These are phyloP conservation scores for Amanita pseudoporphyria DNA, from an alignment of 768 basidiomycete genomes.

Conservation along the genomic window DNA sequence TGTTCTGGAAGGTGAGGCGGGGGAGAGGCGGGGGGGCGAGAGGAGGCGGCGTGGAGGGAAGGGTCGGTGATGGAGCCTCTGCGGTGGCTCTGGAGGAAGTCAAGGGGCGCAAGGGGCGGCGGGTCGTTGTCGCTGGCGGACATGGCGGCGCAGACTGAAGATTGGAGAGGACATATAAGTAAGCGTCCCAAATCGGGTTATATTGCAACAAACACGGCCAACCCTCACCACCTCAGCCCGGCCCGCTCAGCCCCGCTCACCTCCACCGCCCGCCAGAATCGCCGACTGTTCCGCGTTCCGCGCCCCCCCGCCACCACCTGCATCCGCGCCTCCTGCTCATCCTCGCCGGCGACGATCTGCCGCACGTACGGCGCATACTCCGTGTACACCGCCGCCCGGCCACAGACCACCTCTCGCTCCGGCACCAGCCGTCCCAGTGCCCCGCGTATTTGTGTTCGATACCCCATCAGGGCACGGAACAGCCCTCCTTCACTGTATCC, in stretches of 20 bases:
- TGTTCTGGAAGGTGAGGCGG: constrained; percentile 40
- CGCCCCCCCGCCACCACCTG: constrained; percentile 15
- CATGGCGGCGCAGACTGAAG: constrained; percentile 7
- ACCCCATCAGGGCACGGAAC: constrained; percentile 33
- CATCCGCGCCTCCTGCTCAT: constrained; percentile 30
- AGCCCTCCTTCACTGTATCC: constrained; percentile 18
- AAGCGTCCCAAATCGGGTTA: constrained; percentile 10
- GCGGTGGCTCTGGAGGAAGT: constrained; percentile 73
- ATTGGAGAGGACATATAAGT: constrained; percentile 1
- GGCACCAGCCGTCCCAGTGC: constrained; percentile 42
- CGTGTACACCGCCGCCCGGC: constrained; percentile 38
- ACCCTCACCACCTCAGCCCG: constrained; percentile 19
- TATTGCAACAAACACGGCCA: constrained; percentile 20
- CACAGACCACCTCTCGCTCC: constrained; percentile 29
- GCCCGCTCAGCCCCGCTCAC: constrained; percentile 28
- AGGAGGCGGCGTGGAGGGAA: constrained; percentile 53
- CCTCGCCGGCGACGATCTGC: constrained; percentile 58
- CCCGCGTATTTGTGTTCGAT: constrained; percentile 31
- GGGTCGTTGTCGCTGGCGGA: neutral
- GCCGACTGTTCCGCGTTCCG: constrained; percentile 48
- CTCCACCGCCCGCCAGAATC: constrained; percentile 34
- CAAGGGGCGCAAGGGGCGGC: constrained; percentile 61
- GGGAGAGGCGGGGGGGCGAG: constrained; percentile 28
- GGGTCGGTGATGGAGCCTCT: constrained; percentile 81
- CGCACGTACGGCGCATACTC: constrained; percentile 68